A percentile compares a stretch with the other conserved stretches of the same genome.
Conservation (phyloP, 2,329 filamentous ascomycete species). For the Cadophora gregata region DNA sequence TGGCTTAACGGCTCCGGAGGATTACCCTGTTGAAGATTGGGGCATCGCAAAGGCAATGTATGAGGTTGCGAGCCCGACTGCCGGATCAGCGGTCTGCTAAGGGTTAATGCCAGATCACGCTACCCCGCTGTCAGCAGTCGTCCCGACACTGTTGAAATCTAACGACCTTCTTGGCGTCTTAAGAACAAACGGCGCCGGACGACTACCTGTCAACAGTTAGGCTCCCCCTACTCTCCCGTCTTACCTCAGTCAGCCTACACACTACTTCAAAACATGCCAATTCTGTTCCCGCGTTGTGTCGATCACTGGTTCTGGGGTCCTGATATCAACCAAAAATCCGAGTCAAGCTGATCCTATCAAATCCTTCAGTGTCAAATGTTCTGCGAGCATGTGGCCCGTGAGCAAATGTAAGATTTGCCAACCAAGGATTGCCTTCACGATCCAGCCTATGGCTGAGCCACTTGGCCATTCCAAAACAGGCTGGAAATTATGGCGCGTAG, state of each 20-base stretch:
- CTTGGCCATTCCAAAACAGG: not conserved
- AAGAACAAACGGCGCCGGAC: slow-evolving; percentile 1
- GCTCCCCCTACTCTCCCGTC: slow-evolving; percentile 9
- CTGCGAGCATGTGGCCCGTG: slow-evolving; percentile 8
- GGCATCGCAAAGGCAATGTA: too few species aligned
- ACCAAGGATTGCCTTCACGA: not conserved
- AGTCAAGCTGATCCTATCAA: slow-evolving; percentile 5
- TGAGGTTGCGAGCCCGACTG: not conserved
- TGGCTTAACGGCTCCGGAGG: not conserved
- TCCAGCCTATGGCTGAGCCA: not conserved
- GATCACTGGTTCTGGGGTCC: not conserved
- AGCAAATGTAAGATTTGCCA: not conserved
- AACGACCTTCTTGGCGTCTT: not conserved
- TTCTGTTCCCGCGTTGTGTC: not conserved
- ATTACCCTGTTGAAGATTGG: not conserved
- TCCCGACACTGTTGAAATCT: not conserved
- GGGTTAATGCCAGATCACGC: not conserved
- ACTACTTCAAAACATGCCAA: not conserved
- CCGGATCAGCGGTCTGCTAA: slow-evolving; percentile 7
- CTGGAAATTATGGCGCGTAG: not conserved
- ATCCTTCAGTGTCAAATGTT: not conserved
- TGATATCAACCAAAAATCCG: slow-evolving; percentile 1
- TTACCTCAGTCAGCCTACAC: not conserved
- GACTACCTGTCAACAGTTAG: slow-evolving; percentile 9
- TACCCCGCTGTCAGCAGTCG: slow-evolving; percentile 12